Conservation (phyloP, 78 protist species). For the Dictyostelium purpureum region DNA sequence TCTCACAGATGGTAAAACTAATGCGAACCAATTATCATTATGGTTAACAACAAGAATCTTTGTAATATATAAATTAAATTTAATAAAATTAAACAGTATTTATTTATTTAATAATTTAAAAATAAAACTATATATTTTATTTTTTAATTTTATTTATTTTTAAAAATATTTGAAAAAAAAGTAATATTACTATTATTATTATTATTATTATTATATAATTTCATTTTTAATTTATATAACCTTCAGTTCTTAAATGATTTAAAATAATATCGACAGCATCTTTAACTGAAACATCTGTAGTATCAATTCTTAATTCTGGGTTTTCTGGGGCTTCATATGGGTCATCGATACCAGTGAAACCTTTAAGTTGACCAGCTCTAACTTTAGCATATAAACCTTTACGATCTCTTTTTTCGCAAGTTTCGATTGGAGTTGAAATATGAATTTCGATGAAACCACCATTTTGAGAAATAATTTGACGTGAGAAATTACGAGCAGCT, state of each 20-base stretch:
- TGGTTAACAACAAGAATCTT: no score
- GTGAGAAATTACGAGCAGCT: conserved; percentile 16
- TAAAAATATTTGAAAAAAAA: not conserved
- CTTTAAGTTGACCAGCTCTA: conserved; percentile 77
- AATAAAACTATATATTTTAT: not conserved
- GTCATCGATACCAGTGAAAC: conserved; percentile 84
- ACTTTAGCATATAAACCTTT: conserved; percentile 83
- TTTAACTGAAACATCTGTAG: conserved; percentile 50
- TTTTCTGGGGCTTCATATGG: conserved; percentile 77
- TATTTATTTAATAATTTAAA: no score
- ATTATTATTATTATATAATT: not conserved
- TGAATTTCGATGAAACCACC: conserved; percentile 74
- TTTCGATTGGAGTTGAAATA: conserved; percentile 71
- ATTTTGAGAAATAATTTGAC: conserved; percentile 12
- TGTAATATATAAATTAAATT: no score
- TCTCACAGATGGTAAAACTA: no score
- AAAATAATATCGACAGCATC: conserved; percentile 37
- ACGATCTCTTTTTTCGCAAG: conserved; percentile 80
- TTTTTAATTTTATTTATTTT: not conserved
- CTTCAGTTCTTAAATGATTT: conserved; percentile 52
- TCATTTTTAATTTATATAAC: conserved; percentile 31
- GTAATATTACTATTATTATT: not conserved
- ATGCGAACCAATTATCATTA: no score
- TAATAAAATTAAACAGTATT: no score
- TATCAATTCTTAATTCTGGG: conserved; percentile 78